Base-by-base conservation (phyloP, 176 grass and related monocot genomes). In the Juncus effusus region DNA sequence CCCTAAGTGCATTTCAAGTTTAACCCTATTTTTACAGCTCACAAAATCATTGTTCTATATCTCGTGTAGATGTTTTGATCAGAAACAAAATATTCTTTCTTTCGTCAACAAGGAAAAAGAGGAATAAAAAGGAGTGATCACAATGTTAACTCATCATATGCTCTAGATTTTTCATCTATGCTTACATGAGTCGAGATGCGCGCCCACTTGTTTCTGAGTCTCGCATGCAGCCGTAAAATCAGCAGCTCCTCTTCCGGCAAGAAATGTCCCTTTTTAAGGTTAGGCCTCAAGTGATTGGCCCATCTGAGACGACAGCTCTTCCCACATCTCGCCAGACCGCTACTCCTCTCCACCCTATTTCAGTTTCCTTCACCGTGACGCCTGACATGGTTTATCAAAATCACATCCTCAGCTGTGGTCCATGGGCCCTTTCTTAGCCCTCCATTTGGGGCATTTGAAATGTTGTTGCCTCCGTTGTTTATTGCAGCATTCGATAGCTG, bases 181-280 rank as follows among this genome's bases (percentile, higher is more conserved):
- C 56, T 71, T 80, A 90, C 90, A 37, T 78, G 67, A 2, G 86
- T 76, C 0, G 90, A 82, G 65, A 95, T 95, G 62, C 80, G 80
- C 0, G 90, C 86, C 90, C 90, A 95, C 59, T 86, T 90, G 77
- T 95, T 95, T 60, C 90, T 86, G 42, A 89, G 7, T 52, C 74
- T 65, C 66, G 78, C 85, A 13, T 99, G 94, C 76, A 99, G 82
- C 61, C 78, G 70, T 40, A 99, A 86, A 78, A 99, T 99, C 58
- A 70, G 51, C 47, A 74, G 76, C 65, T 99, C 88, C 69, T 99
- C 88, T 38, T 87, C 94, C 12, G 72, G 77, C 40, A 83, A 80
- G 83, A 99, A 90, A 38, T 88, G 82, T 0, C 94, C 85, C 83
- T 99, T 99, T 60, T 87, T 87, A 50, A 99, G 88, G 77, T 99